phyloP scores from a whole-genome alignment of 305 asterid species.

The Caryopteris hybrid region DNA sequence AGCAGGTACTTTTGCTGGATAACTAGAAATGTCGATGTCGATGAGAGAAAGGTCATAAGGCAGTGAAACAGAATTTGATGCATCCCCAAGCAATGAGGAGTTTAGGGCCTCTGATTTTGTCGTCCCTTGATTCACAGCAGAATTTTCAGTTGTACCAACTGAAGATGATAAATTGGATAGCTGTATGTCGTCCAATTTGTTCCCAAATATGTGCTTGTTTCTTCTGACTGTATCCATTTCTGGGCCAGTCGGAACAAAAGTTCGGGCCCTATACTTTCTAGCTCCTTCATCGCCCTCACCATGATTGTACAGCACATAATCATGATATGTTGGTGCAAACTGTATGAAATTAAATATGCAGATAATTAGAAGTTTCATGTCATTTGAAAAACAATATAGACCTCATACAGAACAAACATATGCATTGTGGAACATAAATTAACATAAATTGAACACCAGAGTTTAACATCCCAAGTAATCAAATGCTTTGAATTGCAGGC shows the following conservation, averaged over 20 bases:
- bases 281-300: slow-evolving; percentile 87
- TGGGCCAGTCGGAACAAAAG: slow-evolving; percentile 91
- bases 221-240: slow-evolving; percentile 91
- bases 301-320: slow-evolving; percentile 90
- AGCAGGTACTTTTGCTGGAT: slow-evolving; percentile 52
- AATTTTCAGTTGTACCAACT: slow-evolving; percentile 29
- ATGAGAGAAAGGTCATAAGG: slow-evolving; percentile 62
- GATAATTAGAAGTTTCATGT: slow-evolving; percentile 2
- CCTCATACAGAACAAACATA: not conserved
- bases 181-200: slow-evolving; percentile 68
- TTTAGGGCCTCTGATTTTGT: slow-evolving; percentile 47
- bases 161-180: slow-evolving; percentile 53
- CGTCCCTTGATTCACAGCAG: slow-evolving; percentile 20
- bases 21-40: slow-evolving; percentile 63
- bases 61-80: slow-evolving; percentile 36
- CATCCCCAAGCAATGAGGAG: slow-evolving; percentile 48
- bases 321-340: slow-evolving; percentile 98
- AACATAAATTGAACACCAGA: not conserved
- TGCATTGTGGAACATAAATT: not conserved
- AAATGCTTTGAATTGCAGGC: not conserved
- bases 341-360: slow-evolving; percentile 28
- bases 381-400: not conserved
- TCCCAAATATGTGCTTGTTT: slow-evolving; percentile 61
- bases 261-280: slow-evolving; percentile 83
- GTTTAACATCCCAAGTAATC: not conserved